Base-by-base conservation (phyloP, 176 grass and related monocot genomes). In the Rhynchospora tenuis region DNA sequence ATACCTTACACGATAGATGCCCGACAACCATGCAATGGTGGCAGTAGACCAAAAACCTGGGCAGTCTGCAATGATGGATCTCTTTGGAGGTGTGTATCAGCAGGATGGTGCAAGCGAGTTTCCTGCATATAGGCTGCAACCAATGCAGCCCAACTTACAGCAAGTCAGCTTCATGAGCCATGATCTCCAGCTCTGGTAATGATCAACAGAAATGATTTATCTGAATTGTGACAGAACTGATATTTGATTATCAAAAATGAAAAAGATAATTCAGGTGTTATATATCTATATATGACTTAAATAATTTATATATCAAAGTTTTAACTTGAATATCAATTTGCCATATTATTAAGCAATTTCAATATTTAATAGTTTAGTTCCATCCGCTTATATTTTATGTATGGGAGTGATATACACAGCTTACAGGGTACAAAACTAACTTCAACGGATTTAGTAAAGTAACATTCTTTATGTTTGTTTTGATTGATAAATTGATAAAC, bases 81-180 rank as follows among this genome's bases (percentile, higher is more conserved):
- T 81, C 47, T 81, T 81, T 81, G 56, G 79, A 9, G 59, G 64
- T 50, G 33, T 81, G 31, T 81, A 64, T 81, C 79, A 81, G 58
- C 56, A 81, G 10, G 31, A 58, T 1, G 56, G 60, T 64, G 78
- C 80, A 15, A 81, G 60, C 31, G 84, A 92, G 85, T 59, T 90
- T 26, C 84, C 85, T 17, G 81, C 82, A 54, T 88, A 66, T 84
- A 88, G 84, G 75, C 88, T 90, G 59, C 92, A 91, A 74, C 90
- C 92, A 1, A 65, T 82, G 86, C 92, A 94, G 50, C 88, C 90
- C 66, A 90, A 92, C 45, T 88, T 90, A 59, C 90, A 94, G 56
- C 87, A 92, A 14, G 62, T 60, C 24, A 66, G 8, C 83, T 74
- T 90, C 31, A 87, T 84, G 7, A 80, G 86, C 68, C 89, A 86